These are phyloP conservation scores for Periglandula ipomoeae DNA, from an alignment of 2,329 filamentous ascomycete species.

Conservation along the genomic window DNA sequence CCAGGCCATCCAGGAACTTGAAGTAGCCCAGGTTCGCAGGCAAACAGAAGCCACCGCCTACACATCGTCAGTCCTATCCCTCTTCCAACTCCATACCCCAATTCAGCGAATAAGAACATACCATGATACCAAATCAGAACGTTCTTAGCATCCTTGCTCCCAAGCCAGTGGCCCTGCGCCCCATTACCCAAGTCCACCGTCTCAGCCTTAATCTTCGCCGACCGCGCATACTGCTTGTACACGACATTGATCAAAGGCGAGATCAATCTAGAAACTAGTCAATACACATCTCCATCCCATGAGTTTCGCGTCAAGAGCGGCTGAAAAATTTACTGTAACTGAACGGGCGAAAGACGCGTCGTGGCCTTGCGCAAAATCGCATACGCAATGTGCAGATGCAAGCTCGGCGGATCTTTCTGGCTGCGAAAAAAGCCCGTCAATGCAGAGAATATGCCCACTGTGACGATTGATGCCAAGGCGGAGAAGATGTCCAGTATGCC, in stretches of 20 bases:
- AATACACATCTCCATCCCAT: background rate
- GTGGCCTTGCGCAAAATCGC: slow-evolving; percentile 12
- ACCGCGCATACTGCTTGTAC: slow-evolving; percentile 12
- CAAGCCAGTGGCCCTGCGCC: slow-evolving; percentile 15
- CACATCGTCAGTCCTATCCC: background rate
- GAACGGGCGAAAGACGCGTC: slow-evolving; percentile 10
- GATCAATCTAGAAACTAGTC: slow-evolving; percentile 8
- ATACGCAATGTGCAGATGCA: slow-evolving; percentile 15
- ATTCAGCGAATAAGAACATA: slow-evolving; percentile 8
- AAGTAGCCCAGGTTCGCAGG: slow-evolving; percentile 14
- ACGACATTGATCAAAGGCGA: slow-evolving; percentile 11
- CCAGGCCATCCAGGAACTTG: slow-evolving; percentile 10
- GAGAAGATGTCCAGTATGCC: slow-evolving; percentile 12
- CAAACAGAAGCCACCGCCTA: slow-evolving; percentile 15
- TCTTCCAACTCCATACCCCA: no score
- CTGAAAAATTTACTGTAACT: slow-evolving; percentile 11
- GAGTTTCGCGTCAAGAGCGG: background rate
- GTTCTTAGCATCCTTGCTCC: slow-evolving; percentile 12
- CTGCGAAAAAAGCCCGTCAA: slow-evolving; percentile 10
- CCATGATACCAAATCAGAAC: slow-evolving; percentile 17
- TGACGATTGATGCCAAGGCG: slow-evolving; percentile 9
- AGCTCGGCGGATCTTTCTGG: slow-evolving; percentile 12
- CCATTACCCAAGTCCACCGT: slow-evolving; percentile 13
- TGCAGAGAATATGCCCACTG: slow-evolving; percentile 6
- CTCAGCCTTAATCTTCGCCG: slow-evolving; percentile 7